Evolutionary conservation across 768 basidiomycete species (phyloP), one percentile per base, ranked within the genome.

Genomic region (Leccinum rimulosum): DNA sequence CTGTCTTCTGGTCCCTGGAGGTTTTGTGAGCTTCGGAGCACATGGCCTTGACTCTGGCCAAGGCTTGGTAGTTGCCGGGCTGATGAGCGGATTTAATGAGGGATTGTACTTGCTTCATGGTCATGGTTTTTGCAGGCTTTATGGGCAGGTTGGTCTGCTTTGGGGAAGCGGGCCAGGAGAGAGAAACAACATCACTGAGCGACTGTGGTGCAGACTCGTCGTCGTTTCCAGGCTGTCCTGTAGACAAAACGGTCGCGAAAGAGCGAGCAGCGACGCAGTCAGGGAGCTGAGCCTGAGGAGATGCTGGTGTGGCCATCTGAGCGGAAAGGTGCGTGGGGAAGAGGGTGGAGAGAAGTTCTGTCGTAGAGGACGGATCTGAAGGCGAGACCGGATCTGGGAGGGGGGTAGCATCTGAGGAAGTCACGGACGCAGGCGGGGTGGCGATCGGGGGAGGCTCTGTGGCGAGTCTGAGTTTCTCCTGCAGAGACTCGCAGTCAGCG

Each of bases 1-100:
- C 75, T 2, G 76, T 79, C 64, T 80, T 80, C 45, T 71, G 70
- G 17, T 79, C 79, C 61, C 76, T 73, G 12, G 76, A 75, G 0
- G 79, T 79, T 52, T 64, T 66, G 54, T 80, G 79, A 11, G 79
- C 79, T 36, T 79, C 77, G 0, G 77, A 74, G 63, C 79, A 80
- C 43, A 80, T 62, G 52, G 74, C 73, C 66, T 80, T 80, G 62
- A 80, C 74, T 60, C 72, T 77, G 36, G 71, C 66, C 54, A 80
- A 70, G 33, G 74, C 74, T 45, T 71, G 75, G 6, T 76, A 72
- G 52, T 78, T 79, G 0, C 76, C 75, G 1, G 77, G 76, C 62
- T 78, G 75, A 57, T 79, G 77, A 17, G 79, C 79, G 11, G 73
- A 73, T 45, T 68, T 71, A 63, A 80, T 79, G 56, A 80, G 75